Conservation (phyloP, 1,139 yeast species). For the Protomyces arabidopsidicola region DNA sequence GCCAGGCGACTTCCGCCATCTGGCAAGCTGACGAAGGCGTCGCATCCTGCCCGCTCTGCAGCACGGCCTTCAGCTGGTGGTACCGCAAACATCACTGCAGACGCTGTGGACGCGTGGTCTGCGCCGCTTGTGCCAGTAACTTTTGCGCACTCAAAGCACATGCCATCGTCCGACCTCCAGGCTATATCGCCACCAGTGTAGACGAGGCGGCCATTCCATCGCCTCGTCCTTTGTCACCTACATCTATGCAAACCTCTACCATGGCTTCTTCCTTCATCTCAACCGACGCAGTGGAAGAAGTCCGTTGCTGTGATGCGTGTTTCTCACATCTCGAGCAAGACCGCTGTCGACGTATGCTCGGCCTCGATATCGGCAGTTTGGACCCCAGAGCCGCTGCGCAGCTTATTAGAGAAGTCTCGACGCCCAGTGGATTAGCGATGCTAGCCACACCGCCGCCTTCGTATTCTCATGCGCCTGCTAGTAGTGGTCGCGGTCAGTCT, state of each 20-base stretch:
- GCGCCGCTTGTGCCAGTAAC: slow-evolving; percentile 53
- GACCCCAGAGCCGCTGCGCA: slow-evolving; percentile 24
- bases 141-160: slow-evolving; percentile 38
- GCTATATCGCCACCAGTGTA: slow-evolving; percentile 48
- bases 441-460: slow-evolving; percentile 21
- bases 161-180: slow-evolving; percentile 56
- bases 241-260: neutral
- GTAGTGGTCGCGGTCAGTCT: neutral
- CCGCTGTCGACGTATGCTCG: slow-evolving; percentile 22
- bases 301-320: slow-evolving; percentile 21
- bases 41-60: slow-evolving; percentile 60
- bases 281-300: slow-evolving; percentile 3
- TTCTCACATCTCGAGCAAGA: slow-evolving; percentile 22
- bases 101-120: slow-evolving; percentile 72
- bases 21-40: slow-evolving; percentile 81
- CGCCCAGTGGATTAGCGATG: neutral
- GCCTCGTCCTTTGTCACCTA: neutral
- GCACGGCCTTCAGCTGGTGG: slow-evolving; percentile 55
- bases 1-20: neutral
- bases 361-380: slow-evolving; percentile 7
- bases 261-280: neutral
- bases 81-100: slow-evolving; percentile 86
- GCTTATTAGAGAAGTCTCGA: slow-evolving; percentile 10
- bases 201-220: neutral
- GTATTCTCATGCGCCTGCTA: neutral